Conservation (phyloP, 140 eudicot genomes). For the Oenanthe javanica region DNA sequence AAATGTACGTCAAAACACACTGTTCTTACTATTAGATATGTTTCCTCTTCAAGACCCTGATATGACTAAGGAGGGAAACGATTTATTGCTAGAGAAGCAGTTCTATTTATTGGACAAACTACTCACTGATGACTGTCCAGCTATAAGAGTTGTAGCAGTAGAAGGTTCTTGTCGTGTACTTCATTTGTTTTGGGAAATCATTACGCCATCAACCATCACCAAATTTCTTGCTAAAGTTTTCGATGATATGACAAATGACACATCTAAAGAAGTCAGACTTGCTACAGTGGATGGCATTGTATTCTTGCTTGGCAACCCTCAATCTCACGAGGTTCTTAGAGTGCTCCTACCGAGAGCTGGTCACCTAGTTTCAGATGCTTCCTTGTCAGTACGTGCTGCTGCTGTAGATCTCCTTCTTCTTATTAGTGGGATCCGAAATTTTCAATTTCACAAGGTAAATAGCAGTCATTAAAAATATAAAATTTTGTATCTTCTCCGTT, state of each 20-base stretch:
- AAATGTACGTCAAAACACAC: conserved; percentile 87
- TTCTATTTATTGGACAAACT: conserved; percentile 71
- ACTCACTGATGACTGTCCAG: conserved; percentile 84
- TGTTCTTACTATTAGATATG: conserved; percentile 76
- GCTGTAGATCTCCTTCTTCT: conserved; percentile 72
- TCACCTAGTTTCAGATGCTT: conserved; percentile 58
- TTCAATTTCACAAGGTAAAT: conserved; percentile 86
- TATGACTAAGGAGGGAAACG: conserved; percentile 77
- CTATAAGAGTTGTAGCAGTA: conserved; percentile 79
- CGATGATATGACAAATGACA: conserved; percentile 75
- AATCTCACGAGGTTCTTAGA: conserved; percentile 85
- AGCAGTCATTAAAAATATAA: conserved; percentile 1
- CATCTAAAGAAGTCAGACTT: conserved; percentile 65
- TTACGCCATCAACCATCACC: conserved; percentile 72
- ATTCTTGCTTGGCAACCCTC: conserved; percentile 90
- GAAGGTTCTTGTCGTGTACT: conserved; percentile 95
- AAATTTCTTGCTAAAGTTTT: conserved; percentile 63
- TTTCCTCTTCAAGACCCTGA: conserved; percentile 98
- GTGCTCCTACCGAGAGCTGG: conserved; percentile 82
- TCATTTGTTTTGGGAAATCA: conserved; percentile 84
- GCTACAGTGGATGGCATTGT: conserved; percentile 85
- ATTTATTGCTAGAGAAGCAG: conserved; percentile 65
- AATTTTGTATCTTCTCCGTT: not conserved
- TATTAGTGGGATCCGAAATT: conserved; percentile 51
- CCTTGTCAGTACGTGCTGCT: conserved; percentile 63